These are phyloP conservation scores for Sordaria brevicollis DNA, from an alignment of 495 filamentous ascomycete species.

Conservation along the genomic window DNA sequence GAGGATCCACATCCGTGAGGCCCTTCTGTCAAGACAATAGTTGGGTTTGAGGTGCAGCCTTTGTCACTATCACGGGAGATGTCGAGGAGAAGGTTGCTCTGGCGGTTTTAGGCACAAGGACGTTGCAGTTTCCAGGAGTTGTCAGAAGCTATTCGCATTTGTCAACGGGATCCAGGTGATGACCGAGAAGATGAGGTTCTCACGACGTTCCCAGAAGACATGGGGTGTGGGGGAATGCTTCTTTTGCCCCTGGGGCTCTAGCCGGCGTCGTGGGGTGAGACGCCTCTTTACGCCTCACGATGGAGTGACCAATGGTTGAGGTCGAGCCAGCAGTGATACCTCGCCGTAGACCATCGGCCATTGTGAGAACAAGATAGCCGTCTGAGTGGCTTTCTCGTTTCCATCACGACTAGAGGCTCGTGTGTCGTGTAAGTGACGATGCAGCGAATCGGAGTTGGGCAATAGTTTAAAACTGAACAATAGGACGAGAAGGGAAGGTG, in stretches of 20 bases:
- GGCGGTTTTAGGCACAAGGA: neutral
- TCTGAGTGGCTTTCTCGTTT: neutral
- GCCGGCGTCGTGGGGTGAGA: neutral
- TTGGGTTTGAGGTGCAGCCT: neutral
- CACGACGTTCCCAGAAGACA: neutral
- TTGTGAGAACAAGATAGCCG: neutral
- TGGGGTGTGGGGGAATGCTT: neutral
- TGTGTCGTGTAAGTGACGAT: neutral
- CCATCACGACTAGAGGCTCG: neutral
- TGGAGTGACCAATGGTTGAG: neutral
- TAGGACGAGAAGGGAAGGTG: neutral
- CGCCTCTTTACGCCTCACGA: neutral
- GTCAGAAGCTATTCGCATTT: neutral
- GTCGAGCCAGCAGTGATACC: neutral
- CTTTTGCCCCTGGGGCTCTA: neutral
- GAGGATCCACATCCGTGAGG: neutral
- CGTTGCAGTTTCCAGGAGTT: neutral
- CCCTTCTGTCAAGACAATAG: neutral
- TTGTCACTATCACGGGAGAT: neutral
- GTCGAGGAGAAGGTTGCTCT: neutral
- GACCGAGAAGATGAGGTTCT: neutral
- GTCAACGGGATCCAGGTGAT: neutral
- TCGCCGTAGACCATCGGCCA: neutral
- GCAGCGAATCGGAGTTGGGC: neutral
- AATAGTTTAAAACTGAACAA: neutral